Base-by-base conservation (phyloP, 495 filamentous ascomycete species). In the Aspergillus cavernicola region DNA sequence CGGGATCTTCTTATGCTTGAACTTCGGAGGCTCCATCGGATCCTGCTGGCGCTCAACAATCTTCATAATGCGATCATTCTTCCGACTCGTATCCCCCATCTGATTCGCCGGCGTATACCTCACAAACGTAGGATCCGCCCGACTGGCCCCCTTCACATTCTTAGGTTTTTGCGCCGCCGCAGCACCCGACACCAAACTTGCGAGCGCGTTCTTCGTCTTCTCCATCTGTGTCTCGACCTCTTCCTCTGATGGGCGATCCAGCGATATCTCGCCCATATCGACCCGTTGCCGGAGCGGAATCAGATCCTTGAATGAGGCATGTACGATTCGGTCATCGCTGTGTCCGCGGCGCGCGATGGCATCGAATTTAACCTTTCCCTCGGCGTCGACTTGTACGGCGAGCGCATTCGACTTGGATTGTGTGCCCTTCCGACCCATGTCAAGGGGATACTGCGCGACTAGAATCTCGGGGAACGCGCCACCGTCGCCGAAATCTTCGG, bases 1-100 rank as follows among this genome's bases (percentile, higher is more conserved):
- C 5, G 93, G 93, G 55, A 99, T 96, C 77, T 96, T 96, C 76
- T 97, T 97, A 67, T 95, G 88, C 66, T 97, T 97, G 71, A 96
- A 96, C 61, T 97, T 97, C 1, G 93, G 93, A 12, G 95, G 95
- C 63, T 97, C 95, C 88, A 99, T 93, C 0, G 93, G 93, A 75
- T 99, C 93, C 55, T 85, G 82, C 71, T 97, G 93, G 32, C 89
- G 77, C 65, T 96, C 89, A 37, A 97, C 89, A 64, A 99, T 97
- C 75, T 97, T 97, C 82, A 99, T 92, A 57, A 99, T 96, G 11
- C 95, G 85, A 60, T 97, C 91, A 60, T 92, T 92, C 71, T 93
- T 93, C 64, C 82, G 83, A 8, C 80, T 80, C 35, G 79, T 90
- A 69, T 97, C 89, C 6, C 93, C 93, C 90, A 99, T 96, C 76